Conservation (phyloP, 2,329 filamentous ascomycete species). For the Aaosphaeria arxii region DNA sequence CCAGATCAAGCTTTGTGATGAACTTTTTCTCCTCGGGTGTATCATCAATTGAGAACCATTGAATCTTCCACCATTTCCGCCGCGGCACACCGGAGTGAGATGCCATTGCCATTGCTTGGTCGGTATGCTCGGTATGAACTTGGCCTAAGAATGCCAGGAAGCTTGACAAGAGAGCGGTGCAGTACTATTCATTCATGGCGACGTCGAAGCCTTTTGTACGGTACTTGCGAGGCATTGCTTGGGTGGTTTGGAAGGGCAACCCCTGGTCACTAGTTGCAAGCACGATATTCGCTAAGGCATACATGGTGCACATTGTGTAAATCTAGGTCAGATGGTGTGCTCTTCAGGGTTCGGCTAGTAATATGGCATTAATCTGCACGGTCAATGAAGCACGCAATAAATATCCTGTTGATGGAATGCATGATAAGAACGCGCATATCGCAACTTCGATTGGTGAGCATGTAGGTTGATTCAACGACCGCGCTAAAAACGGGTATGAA, state of each 20-base stretch:
- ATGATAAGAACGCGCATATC: too few relatives aligned
- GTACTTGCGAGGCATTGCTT: not conserved
- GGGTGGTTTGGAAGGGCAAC: not conserved
- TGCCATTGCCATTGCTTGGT: not conserved
- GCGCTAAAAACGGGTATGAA: too few relatives aligned
- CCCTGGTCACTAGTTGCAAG: not conserved
- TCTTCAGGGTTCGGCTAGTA: not conserved
- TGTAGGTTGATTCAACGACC: too few relatives aligned
- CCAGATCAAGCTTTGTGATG: conserved; percentile 52
- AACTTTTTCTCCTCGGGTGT: conserved; percentile 47
- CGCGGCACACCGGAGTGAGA: conserved; percentile 2
- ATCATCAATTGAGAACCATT: conserved; percentile 36
- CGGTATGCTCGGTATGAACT: not conserved
- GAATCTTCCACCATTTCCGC: conserved; percentile 10
- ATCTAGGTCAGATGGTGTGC: not conserved
- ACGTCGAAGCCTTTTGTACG: not conserved
- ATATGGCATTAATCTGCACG: too few relatives aligned
- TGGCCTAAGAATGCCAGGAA: not conserved
- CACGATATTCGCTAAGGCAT: not conserved
- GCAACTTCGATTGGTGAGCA: too few relatives aligned
- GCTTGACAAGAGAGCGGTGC: not conserved
- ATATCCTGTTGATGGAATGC: too few relatives aligned
- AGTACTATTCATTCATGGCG: not conserved
- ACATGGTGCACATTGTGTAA: not conserved
- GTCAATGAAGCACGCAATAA: too few relatives aligned